Conservation (phyloP, 345 rosid species). For the Trapa incisa region DNA sequence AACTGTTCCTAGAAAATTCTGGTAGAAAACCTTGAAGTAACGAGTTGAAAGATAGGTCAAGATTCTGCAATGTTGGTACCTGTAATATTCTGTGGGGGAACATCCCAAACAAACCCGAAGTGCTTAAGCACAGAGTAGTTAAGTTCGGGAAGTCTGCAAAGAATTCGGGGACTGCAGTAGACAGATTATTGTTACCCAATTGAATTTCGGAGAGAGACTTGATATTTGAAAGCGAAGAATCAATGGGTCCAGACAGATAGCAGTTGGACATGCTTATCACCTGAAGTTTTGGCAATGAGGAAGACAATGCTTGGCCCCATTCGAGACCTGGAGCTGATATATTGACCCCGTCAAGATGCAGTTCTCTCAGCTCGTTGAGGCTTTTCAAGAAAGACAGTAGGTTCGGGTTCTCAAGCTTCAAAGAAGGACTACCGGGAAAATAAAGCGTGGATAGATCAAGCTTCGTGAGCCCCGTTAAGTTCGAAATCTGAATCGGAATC, state of each 20-base stretch:
- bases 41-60: slow-evolving; percentile 12
- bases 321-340: slow-evolving; percentile 13
- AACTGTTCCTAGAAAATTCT: background rate
- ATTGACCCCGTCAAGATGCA: slow-evolving; percentile 20
- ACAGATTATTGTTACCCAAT: slow-evolving; percentile 10
- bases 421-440: background rate
- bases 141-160: slow-evolving; percentile 15
- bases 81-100: slow-evolving; percentile 17
- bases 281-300: slow-evolving; percentile 11
- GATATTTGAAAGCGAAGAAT: slow-evolving; percentile 9
- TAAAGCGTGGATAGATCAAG: slow-evolving; percentile 29
- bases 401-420: slow-evolving; percentile 24
- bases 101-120: slow-evolving; percentile 6
- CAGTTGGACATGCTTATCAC: slow-evolving; percentile 25
- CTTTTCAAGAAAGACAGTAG: slow-evolving; percentile 13
- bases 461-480: slow-evolving; percentile 21
- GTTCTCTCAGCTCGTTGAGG: slow-evolving; percentile 24
- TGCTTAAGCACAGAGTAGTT: slow-evolving; percentile 7
- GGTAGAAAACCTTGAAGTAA: slow-evolving; percentile 22
- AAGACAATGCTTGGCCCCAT: slow-evolving; percentile 26
- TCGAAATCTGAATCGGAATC: slow-evolving; percentile 23
- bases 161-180: slow-evolving; percentile 18
- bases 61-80: slow-evolving; percentile 11
- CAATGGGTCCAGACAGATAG: slow-evolving; percentile 23
- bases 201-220: slow-evolving; percentile 15